These are phyloP conservation scores for Colletotrichum sp. DNA, from an alignment of 2,329 filamentous ascomycete species.

Conservation along the genomic window DNA sequence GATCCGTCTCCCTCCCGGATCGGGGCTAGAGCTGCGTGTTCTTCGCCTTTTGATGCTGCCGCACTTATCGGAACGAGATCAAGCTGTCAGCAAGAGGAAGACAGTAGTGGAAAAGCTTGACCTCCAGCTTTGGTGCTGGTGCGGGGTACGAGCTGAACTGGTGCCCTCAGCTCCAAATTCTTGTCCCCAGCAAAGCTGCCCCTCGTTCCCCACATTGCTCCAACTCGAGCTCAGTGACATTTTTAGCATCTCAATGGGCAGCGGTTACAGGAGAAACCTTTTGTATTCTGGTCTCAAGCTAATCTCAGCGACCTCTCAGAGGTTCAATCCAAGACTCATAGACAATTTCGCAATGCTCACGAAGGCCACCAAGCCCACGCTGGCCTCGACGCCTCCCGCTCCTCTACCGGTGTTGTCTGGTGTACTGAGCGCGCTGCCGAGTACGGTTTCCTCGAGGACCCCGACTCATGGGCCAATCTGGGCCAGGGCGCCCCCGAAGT, in stretches of 20 bases:
- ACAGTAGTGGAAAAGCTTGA: constrained; percentile 10
- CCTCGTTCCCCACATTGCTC: constrained; percentile 21
- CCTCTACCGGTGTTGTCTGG: constrained; percentile 95
- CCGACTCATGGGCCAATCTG: constrained; percentile 87
- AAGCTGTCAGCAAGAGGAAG: neutral
- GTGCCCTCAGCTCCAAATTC: neutral
- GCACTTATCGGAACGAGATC: neutral
- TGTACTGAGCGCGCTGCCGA: constrained; percentile 86
- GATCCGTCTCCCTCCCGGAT: neutral
- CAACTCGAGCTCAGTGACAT: constrained; percentile 15
- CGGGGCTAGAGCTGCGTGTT: neutral
- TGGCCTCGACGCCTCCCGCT: constrained; percentile 85
- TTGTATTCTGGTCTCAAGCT: constrained; percentile 1
- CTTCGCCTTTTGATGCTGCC: neutral
- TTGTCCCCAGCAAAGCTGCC: constrained; percentile 9
- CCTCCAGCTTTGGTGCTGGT: constrained; percentile 1
- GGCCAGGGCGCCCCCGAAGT: constrained; percentile 95
- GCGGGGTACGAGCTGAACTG: constrained; percentile 19
- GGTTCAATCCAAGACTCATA: constrained; percentile 81
- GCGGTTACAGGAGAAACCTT: neutral
- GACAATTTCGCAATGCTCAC: constrained; percentile 87
- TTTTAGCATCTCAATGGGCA: constrained; percentile 7
- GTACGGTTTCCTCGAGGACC: constrained; percentile 85
- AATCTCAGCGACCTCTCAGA: constrained; percentile 55
- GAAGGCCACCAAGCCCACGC: constrained; percentile 91